Conservation (phyloP, 768 basidiomycete genomes). For the Collybiopsis luxurians region DNA sequence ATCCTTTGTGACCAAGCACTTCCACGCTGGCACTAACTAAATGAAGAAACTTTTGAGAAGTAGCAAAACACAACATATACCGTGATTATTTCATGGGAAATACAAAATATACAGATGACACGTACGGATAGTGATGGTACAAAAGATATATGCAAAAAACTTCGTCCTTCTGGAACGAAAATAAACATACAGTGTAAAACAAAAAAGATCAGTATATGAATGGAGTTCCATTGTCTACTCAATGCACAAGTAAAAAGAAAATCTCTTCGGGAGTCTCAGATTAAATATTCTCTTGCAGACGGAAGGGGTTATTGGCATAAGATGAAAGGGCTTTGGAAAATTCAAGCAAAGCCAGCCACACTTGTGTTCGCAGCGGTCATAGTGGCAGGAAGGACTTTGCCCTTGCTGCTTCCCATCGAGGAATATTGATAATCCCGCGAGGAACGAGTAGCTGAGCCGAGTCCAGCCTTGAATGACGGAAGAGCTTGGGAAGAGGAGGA, state of each 20-base stretch:
- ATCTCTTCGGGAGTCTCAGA: neutral
- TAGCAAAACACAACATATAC: neutral
- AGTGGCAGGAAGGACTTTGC: neutral
- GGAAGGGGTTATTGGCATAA: neutral
- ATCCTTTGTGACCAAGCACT: no score
- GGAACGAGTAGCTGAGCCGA: neutral
- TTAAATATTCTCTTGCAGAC: neutral
- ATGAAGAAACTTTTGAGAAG: neutral
- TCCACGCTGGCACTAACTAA: no score
- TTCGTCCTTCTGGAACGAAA: slow-evolving; percentile 14
- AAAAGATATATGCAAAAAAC: slow-evolving; percentile 20
- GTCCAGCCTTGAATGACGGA: neutral
- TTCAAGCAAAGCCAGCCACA: slow-evolving; percentile 3
- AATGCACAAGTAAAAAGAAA: neutral
- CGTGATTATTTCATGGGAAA: neutral
- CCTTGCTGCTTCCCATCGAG: neutral
- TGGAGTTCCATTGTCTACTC: slow-evolving; percentile 1
- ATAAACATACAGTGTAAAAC: slow-evolving; percentile 21
- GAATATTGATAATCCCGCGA: neutral
- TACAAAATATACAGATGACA: slow-evolving; percentile 7
- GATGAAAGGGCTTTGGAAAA: neutral
- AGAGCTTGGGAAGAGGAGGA: neutral
- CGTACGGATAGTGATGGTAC: slow-evolving; percentile 20
- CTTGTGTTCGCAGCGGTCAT: slow-evolving; percentile 1
- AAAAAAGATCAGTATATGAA: neutral